Conservation (phyloP, 2,329 filamentous ascomycete species). For the Shiraia bambusicola region DNA sequence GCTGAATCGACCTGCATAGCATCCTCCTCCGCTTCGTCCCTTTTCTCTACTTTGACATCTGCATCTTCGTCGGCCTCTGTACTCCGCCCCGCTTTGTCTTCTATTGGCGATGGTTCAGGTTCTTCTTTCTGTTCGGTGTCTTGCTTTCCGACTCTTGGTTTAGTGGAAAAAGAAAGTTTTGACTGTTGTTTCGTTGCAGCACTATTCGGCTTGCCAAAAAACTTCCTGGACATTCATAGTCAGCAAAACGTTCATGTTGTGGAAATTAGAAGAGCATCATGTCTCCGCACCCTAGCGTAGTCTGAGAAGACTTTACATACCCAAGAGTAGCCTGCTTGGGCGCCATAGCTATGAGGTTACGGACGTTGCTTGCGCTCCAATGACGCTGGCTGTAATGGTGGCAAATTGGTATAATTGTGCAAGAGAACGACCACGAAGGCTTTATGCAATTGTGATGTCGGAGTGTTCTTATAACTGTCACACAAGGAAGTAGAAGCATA, state of each 20-base stretch:
- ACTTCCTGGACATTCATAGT: conserved; percentile 63
- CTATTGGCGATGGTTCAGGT: conserved; percentile 19
- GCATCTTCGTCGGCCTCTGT: conserved; percentile 18
- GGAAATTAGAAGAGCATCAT: not conserved
- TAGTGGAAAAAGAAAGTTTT: conserved; percentile 72
- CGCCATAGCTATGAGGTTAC: conserved; percentile 42
- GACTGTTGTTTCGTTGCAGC: conserved; percentile 70
- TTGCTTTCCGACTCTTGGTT: conserved; percentile 46
- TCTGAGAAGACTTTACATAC: conserved; percentile 78
- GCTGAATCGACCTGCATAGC: conserved; percentile 31
- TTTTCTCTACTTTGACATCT: conserved; percentile 14
- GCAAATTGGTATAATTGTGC: conserved; percentile 3
- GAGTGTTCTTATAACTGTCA: conserved; percentile 8
- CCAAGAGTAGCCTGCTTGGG: conserved; percentile 80
- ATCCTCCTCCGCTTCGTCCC: conserved; percentile 19
- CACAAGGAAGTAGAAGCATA: conserved; percentile 34
- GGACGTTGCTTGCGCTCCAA: conserved; percentile 10
- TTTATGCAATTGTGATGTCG: not conserved
- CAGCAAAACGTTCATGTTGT: conserved; percentile 4
- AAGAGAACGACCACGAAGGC: conserved; percentile 9
- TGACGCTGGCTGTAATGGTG: conserved; percentile 6
- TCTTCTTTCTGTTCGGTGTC: conserved; percentile 21
- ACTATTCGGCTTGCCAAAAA: conserved; percentile 71
- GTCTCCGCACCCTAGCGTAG: conserved; percentile 67
- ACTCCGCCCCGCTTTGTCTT: conserved; percentile 13